Conservation (phyloP, 257 asterid species). For the Solanum boliviense region DNA sequence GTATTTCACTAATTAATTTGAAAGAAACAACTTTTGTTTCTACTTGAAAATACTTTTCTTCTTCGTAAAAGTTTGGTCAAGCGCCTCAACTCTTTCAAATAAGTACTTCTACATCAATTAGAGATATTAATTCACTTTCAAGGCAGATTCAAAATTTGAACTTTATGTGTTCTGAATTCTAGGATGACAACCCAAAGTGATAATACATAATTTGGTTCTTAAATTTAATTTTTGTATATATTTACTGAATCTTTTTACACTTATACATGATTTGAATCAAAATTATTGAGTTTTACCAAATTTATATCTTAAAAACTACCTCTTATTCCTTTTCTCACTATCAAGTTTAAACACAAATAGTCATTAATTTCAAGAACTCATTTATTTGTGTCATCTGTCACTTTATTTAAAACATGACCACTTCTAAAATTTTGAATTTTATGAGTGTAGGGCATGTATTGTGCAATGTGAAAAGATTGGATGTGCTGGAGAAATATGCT, state of each 20-base stretch:
- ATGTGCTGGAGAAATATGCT: conserved; percentile 57
- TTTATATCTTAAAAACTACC: neutral
- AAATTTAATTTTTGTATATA: neutral
- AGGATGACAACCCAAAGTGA: neutral
- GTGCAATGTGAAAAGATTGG: conserved; percentile 55
- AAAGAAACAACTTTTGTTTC: neutral
- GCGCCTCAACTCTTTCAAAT: neutral
- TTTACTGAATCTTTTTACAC: neutral
- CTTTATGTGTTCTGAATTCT: neutral
- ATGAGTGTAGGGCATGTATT: conserved; percentile 42
- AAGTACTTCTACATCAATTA: neutral
- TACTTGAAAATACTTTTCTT: too few species aligned
- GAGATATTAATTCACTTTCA: neutral
- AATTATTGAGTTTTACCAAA: neutral
- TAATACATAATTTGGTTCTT: neutral
- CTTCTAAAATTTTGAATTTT: neutral
- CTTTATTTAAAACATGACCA: neutral
- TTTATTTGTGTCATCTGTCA: neutral
- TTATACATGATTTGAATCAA: neutral
- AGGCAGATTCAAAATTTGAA: too few species aligned
- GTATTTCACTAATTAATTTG: neutral
- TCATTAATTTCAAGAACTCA: neutral
- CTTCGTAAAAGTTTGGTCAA: neutral
- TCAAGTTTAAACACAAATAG: neutral
- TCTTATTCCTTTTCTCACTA: neutral